Percentiles rank a stretch among this genome's conserved stretches.
phyloP scores from a whole-genome alignment of 371 early-diverging fungal genomes.

The Circinella umbellata region DNA sequence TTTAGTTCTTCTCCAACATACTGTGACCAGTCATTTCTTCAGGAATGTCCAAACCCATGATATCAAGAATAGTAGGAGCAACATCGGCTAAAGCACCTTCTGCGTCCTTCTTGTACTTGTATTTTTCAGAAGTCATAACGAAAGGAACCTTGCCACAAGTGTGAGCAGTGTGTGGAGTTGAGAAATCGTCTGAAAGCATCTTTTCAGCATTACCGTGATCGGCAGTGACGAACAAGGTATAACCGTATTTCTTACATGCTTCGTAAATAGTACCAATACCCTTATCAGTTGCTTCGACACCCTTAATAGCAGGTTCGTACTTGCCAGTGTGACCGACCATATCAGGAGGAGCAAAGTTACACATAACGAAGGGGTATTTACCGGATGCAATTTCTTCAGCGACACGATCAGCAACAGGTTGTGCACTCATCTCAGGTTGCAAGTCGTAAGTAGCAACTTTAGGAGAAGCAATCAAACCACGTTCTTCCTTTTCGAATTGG shows the following conservation, averaged over 20 bases:
- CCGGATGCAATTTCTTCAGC: constrained; percentile 78
- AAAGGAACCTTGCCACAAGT: constrained; percentile 95
- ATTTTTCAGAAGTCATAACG: constrained; percentile 75
- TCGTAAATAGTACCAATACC: constrained; percentile 95
- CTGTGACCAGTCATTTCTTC: constrained; percentile 95
- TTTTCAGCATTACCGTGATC: constrained; percentile 99
- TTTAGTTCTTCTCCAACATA: constrained; percentile 35
- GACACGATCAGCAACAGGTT: constrained; percentile 89
- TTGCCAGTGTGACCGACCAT: constrained; percentile 99
- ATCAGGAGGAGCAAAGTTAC: constrained; percentile 99
- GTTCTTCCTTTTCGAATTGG: constrained; percentile 87
- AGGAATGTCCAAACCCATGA: constrained; percentile 94
- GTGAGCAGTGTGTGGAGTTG: constrained; percentile 95
- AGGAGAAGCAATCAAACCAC: constrained; percentile 91
- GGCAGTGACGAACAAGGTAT: constrained; percentile 96
- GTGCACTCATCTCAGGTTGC: constrained; percentile 96
- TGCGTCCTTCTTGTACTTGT: constrained; percentile 56
- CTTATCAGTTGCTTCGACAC: constrained; percentile 93
- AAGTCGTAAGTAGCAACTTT: constrained; percentile 98
- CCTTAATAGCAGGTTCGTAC: constrained; percentile 93
- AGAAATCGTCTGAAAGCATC: constrained; percentile 91
- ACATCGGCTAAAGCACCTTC: constrained; percentile 94
- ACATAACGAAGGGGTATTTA: constrained; percentile 96
- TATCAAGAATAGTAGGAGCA: constrained; percentile 96
- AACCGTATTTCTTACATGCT: constrained; percentile 89